Percentiles rank a stretch among this genome's conserved stretches.
Evolutionary conservation across 192 early-diverging fungal species (phyloP).

Genomic region (Gryganskiella cystojenkinii): DNA sequence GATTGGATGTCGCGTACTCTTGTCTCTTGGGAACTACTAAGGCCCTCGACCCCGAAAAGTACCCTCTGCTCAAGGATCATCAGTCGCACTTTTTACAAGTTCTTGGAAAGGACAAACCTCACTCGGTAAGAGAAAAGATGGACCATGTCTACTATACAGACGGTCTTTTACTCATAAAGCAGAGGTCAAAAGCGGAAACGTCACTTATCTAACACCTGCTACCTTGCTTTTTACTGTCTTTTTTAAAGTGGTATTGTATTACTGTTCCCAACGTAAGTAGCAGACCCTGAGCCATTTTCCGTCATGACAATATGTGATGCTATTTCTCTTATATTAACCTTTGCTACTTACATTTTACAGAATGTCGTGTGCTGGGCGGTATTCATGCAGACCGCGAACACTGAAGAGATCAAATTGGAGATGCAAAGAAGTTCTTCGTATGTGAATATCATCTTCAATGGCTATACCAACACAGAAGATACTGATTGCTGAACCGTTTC

Average conservation of each 20-base stretch:
- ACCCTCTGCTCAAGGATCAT: constrained; percentile 21
- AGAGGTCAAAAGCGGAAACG: not conserved
- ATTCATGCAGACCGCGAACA: too few species aligned
- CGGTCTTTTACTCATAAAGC: not conserved
- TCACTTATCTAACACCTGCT: constrained; percentile 21
- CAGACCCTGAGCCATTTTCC: too few species aligned
- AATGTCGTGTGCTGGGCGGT: too few species aligned
- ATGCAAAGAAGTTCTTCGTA: too few species aligned
- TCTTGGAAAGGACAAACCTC: constrained; percentile 19
- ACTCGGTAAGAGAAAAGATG: constrained; percentile 3
- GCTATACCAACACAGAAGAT: too few species aligned
- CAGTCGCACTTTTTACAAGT: constrained; percentile 1
- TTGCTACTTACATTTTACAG: too few species aligned
- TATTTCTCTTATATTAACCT: too few species aligned
- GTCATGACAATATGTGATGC: too few species aligned
- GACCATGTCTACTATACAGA: not conserved
- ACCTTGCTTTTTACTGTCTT: not conserved
- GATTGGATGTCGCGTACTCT: constrained; percentile 6
- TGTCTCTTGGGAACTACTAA: constrained; percentile 25
- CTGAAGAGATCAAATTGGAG: too few species aligned
- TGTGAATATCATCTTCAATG: too few species aligned
- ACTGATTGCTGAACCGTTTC: too few species aligned
- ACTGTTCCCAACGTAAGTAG: not conserved
- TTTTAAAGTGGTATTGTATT: not conserved
- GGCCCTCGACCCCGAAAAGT: constrained; percentile 28